Conservation (phyloP, 179 eudicot species). For the Sideroxylon spinosum region DNA sequence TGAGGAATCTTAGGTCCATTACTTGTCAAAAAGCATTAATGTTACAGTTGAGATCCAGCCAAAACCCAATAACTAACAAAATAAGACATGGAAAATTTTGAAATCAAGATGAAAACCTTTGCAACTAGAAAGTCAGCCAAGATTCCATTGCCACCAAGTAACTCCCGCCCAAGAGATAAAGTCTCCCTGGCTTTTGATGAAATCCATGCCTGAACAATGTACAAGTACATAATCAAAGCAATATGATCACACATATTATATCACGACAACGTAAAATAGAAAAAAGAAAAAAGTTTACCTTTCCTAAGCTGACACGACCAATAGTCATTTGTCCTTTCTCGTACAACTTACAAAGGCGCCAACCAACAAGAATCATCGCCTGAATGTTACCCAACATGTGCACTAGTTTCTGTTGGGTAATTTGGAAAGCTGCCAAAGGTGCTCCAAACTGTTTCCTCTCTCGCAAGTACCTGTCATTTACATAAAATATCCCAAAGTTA, state of each 20-base stretch:
- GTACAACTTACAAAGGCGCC: slow-evolving; percentile 92
- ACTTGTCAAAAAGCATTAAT: background rate
- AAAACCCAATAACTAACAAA: background rate
- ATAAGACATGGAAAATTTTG: slow-evolving; percentile 10
- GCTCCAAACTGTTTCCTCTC: slow-evolving; percentile 95
- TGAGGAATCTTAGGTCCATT: background rate
- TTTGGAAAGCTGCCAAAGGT: slow-evolving; percentile 91
- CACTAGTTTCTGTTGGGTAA: slow-evolving; percentile 88
- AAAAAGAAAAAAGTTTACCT: slow-evolving; percentile 37
- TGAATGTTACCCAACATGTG: slow-evolving; percentile 87
- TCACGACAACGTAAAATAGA: background rate
- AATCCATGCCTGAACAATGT: slow-evolving; percentile 59
- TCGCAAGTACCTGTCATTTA: slow-evolving; percentile 60
- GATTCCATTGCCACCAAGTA: slow-evolving; percentile 95
- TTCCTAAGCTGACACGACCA: slow-evolving; percentile 92
- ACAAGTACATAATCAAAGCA: slow-evolving; percentile 14
- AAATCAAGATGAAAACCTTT: slow-evolving; percentile 43
- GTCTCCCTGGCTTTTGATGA: slow-evolving; percentile 76
- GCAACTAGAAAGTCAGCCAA: slow-evolving; percentile 85
- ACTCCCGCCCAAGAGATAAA: slow-evolving; percentile 77
- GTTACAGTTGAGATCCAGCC: background rate
- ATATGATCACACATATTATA: background rate
- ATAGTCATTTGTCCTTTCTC: slow-evolving; percentile 84
- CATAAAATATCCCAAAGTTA: slow-evolving; percentile 17
- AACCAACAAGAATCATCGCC: slow-evolving; percentile 84